phyloP scores from a whole-genome alignment of 257 asterid genomes.

The Jasminum sambac region DNA sequence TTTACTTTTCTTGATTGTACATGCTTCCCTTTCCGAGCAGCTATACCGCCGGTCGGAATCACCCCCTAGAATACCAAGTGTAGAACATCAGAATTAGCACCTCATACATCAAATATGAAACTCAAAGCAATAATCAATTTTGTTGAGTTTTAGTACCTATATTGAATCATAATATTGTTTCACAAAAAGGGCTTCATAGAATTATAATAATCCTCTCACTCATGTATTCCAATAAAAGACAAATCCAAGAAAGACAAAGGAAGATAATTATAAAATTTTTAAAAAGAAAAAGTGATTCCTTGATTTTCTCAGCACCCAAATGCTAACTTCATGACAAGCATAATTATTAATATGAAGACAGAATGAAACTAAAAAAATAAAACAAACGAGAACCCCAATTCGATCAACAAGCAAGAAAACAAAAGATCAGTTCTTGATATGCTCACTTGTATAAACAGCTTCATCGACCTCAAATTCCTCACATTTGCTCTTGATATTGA shows the following conservation, averaged over 20 bases:
- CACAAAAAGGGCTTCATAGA: background rate
- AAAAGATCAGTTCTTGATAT: conserved; percentile 8
- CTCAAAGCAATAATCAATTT: background rate
- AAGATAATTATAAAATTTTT: background rate
- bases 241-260: background rate
- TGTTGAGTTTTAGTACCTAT: background rate
- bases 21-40: conserved; percentile 50
- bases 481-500: conserved; percentile 48
- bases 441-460: conserved; percentile 44
- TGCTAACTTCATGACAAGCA: background rate
- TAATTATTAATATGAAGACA: conserved; percentile 7
- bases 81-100: conserved; percentile 6
- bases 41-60: conserved; percentile 48
- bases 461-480: conserved; percentile 47
- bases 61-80: conserved; percentile 30
- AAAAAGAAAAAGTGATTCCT: conserved; percentile 6
- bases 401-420: background rate
- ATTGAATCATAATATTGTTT: conserved; percentile 1
- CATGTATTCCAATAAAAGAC: background rate
- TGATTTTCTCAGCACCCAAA: background rate
- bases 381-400: background rate
- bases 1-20: conserved; percentile 48
- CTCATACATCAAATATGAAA: conserved; percentile 15
- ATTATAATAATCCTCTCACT: background rate
- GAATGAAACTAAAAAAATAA: background rate